Conservation (phyloP, 306 rosid genomes). For the Chamaecrista fasciculata region DNA sequence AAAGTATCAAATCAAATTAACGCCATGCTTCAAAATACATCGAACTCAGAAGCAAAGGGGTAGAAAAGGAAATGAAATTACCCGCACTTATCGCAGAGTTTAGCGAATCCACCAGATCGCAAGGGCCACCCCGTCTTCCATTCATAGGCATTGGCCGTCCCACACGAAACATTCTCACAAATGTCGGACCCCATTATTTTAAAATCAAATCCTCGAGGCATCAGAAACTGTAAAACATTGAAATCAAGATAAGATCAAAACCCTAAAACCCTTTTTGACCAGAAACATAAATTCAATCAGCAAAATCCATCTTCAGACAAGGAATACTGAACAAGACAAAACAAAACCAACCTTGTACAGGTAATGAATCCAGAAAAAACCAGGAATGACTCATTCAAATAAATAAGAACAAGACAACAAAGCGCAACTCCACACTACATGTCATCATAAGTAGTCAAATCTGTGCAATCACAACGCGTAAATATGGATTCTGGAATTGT, state of each 20-base stretch:
- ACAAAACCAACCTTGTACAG: slow-evolving; percentile 16
- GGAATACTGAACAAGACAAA: too few species aligned
- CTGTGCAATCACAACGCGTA: slow-evolving; percentile 10
- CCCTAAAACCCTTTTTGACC: slow-evolving; percentile 52
- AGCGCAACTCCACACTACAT: slow-evolving; percentile 6
- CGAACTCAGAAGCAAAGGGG: slow-evolving; percentile 17
- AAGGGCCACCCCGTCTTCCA: slow-evolving; percentile 89
- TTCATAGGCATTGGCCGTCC: slow-evolving; percentile 36
- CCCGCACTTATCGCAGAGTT: slow-evolving; percentile 91
- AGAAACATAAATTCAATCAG: not conserved
- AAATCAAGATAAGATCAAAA: slow-evolving; percentile 49
- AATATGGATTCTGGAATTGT: not conserved
- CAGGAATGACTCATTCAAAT: slow-evolving; percentile 24
- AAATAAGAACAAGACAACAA: slow-evolving; percentile 1
- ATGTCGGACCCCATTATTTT: slow-evolving; percentile 63
- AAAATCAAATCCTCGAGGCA: slow-evolving; percentile 35
- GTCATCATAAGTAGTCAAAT: slow-evolving; percentile 22
- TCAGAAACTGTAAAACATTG: slow-evolving; percentile 10
- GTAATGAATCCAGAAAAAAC: slow-evolving; percentile 27
- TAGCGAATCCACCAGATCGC: slow-evolving; percentile 88
- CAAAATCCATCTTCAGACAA: slow-evolving; percentile 6
- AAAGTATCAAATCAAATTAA: slow-evolving; percentile 33
- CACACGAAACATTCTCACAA: slow-evolving; percentile 69
- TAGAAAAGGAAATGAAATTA: slow-evolving; percentile 31
- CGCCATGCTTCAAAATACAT: slow-evolving; percentile 22